Conservation (phyloP, 176 grass and related monocot species). For the Musa itinerans region DNA sequence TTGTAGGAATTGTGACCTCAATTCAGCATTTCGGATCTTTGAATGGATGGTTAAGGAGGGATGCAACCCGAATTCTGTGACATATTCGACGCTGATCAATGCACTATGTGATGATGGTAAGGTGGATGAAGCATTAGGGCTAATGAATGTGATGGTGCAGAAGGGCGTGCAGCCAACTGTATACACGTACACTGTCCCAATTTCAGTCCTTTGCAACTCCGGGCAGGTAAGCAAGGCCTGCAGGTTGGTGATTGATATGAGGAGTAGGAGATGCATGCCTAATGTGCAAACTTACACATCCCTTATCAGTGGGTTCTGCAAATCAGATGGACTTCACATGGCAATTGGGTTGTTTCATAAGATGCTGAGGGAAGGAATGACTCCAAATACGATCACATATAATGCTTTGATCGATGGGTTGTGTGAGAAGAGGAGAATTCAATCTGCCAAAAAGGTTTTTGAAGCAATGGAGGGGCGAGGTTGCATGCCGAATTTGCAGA, state of each 20-base stretch:
- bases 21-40: conserved; percentile 42
- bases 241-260: conserved; percentile 37
- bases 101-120: conserved; percentile 19
- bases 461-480: conserved; percentile 33
- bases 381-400: conserved; percentile 38
- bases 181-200: conserved; percentile 28
- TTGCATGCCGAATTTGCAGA: conserved; percentile 30
- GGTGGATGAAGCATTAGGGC: conserved; percentile 33
- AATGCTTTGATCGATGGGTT: conserved; percentile 44
- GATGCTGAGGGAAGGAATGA: conserved; percentile 39
- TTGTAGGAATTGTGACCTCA: conserved; percentile 34
- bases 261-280: conserved; percentile 21
- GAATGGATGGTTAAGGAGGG: conserved; percentile 28
- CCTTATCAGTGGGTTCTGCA: conserved; percentile 38
- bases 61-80: conserved; percentile 34
- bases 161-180: conserved; percentile 27
- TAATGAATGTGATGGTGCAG: conserved; percentile 36
- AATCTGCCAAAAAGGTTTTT: conserved; percentile 34
- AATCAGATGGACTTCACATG: conserved; percentile 32
- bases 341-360: conserved; percentile 52
- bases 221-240: conserved; percentile 33
- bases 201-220: conserved; percentile 27
- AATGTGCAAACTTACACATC: conserved; percentile 46
- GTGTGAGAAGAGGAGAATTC: conserved; percentile 25
- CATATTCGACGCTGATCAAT: conserved; percentile 38